Evolutionary conservation across 2,329 filamentous ascomycete genomes (phyloP).

Genomic region (Myriosclerotinia scirpicola): DNA sequence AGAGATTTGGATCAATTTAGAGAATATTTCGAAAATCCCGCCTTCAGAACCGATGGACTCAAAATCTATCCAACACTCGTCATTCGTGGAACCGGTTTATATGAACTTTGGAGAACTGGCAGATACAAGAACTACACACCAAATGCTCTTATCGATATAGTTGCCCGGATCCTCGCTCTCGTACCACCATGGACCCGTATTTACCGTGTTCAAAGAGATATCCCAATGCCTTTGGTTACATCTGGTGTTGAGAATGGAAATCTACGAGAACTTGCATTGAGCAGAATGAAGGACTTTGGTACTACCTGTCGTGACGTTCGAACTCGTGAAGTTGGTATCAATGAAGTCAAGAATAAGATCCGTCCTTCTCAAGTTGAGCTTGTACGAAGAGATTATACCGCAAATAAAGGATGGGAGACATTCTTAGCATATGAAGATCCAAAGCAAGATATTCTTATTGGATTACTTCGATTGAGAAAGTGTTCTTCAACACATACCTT

Average conservation of each 20-base stretch:
- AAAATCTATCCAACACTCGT: constrained; percentile 99
- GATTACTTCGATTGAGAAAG: constrained; percentile 81
- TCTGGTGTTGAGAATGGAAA: constrained; percentile 98
- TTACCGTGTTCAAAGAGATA: constrained; percentile 96
- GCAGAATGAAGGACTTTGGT: constrained; percentile 99
- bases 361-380: constrained; percentile 94
- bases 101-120: constrained; percentile 96
- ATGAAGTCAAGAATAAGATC: constrained; percentile 99
- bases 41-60: constrained; percentile 91
- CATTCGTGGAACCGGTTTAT: constrained; percentile 92
- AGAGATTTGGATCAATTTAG: constrained; percentile 94
- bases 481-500: constrained; percentile 92
- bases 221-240: constrained; percentile 99
- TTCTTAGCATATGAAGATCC: constrained; percentile 98
- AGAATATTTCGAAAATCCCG: constrained; percentile 97
- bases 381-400: constrained; percentile 87
- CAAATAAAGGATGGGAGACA: constrained; percentile 97
- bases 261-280: constrained; percentile 84
- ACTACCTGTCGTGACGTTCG: constrained; percentile 95
- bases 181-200: constrained; percentile 98
- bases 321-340: constrained; percentile 95
- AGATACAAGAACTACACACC: constrained; percentile 99
- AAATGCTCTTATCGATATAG: constrained; percentile 91
- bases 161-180: constrained; percentile 91
- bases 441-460: constrained; percentile 97